phyloP scores from a whole-genome alignment of 441 rosid genomes.

The Euphorbia schlechtendalii region DNA sequence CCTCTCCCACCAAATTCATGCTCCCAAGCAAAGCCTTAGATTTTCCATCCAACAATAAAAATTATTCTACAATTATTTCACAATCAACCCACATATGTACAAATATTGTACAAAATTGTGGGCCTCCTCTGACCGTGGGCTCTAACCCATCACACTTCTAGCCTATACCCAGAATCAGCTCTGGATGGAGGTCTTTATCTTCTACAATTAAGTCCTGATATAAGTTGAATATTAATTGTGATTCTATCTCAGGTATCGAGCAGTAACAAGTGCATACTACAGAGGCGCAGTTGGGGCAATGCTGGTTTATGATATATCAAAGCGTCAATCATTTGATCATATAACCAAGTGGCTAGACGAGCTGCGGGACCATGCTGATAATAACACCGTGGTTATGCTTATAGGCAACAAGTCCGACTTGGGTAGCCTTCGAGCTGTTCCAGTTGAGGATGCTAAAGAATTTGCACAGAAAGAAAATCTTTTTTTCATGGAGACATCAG shows the following conservation, averaged over 20 bases:
- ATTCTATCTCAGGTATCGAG: constrained; percentile 38
- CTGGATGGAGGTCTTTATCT: too few relatives aligned
- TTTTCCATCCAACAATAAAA: too few relatives aligned
- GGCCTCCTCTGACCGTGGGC: too few relatives aligned
- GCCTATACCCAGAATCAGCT: too few relatives aligned
- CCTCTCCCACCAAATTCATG: too few relatives aligned
- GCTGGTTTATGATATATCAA: constrained; percentile 52
- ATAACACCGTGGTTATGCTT: constrained; percentile 48
- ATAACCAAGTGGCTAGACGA: constrained; percentile 50
- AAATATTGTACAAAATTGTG: too few relatives aligned
- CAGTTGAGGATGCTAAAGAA: constrained; percentile 54
- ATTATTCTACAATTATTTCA: too few relatives aligned
- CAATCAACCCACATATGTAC: too few relatives aligned
- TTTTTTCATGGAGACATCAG: constrained; percentile 57
- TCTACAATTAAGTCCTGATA: too few relatives aligned
- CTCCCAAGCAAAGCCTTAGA: too few relatives aligned
- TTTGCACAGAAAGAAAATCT: constrained; percentile 46
- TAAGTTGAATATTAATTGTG: background rate
- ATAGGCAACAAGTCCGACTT: constrained; percentile 54
- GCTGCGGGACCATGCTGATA: constrained; percentile 50
- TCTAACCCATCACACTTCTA: too few relatives aligned
- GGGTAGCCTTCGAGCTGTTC: constrained; percentile 39
- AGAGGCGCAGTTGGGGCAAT: constrained; percentile 62
- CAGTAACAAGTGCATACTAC: constrained; percentile 61
- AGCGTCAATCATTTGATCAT: constrained; percentile 51